These are phyloP conservation scores for Mycena vitilis DNA, from an alignment of 768 basidiomycete species.

Conservation along the genomic window DNA sequence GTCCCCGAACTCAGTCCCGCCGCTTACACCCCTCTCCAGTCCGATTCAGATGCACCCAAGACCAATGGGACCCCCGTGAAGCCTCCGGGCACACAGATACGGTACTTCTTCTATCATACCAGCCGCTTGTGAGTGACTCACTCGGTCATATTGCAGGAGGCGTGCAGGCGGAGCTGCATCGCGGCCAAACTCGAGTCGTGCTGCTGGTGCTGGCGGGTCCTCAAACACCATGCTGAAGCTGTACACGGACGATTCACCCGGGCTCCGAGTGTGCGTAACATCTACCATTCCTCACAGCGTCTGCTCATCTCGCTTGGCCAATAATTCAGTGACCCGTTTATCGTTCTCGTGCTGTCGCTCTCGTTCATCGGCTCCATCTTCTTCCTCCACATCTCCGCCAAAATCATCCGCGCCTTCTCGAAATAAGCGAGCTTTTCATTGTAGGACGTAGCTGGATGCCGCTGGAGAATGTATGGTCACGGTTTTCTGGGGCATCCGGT, in stretches of 20 bases:
- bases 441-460: slow-evolving; percentile 10
- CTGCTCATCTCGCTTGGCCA: not conserved
- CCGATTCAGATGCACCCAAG: slow-evolving; percentile 81
- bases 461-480: slow-evolving; percentile 16
- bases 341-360: slow-evolving; percentile 94
- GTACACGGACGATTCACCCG: slow-evolving; percentile 98
- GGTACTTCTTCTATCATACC: slow-evolving; percentile 58
- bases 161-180: slow-evolving; percentile 73
- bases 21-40: slow-evolving; percentile 54
- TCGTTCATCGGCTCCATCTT: slow-evolving; percentile 98
- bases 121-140: slow-evolving; percentile 2
- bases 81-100: slow-evolving; percentile 85
- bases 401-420: slow-evolving; percentile 90
- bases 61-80: slow-evolving; percentile 63
- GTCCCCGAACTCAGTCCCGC: not conserved
- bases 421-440: slow-evolving; percentile 61
- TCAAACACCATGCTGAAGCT: slow-evolving; percentile 99
- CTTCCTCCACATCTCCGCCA: slow-evolving; percentile 98
- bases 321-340: slow-evolving; percentile 86
- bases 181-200: slow-evolving; percentile 86
- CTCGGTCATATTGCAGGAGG: not conserved
- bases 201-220: slow-evolving; percentile 95
- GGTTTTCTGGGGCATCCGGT: slow-evolving; percentile 1
- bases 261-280: slow-evolving; percentile 90
- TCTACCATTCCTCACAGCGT: not conserved